A percentile compares a stretch with the other conserved stretches of the same genome.
Conservation (phyloP, 2,329 filamentous ascomycete genomes). For the Thielaviopsis populi region DNA sequence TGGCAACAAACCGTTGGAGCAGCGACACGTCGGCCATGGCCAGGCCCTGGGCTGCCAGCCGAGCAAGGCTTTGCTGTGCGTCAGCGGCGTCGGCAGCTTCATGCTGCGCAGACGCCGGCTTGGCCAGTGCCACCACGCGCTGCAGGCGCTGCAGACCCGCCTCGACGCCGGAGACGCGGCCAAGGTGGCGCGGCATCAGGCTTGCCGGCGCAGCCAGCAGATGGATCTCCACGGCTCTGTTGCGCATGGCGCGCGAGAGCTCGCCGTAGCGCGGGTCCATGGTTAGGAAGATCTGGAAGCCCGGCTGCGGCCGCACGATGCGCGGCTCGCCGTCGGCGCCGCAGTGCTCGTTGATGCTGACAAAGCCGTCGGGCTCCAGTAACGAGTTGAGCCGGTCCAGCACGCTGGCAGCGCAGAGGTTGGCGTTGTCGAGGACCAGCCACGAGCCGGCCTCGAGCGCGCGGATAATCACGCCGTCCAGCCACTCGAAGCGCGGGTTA, state of each 20-base stretch:
- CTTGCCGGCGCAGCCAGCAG: constrained; percentile 36
- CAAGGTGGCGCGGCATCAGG: constrained; percentile 22
- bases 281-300: constrained; percentile 86
- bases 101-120: neutral
- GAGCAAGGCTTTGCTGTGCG: constrained; percentile 1
- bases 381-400: constrained; percentile 88
- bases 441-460: constrained; percentile 76
- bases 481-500: constrained; percentile 83
- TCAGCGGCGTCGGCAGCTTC: neutral
- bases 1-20: constrained; percentile 16
- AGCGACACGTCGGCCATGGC: constrained; percentile 16
- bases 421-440: constrained; percentile 93
- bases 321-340: constrained; percentile 66
- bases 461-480: constrained; percentile 81
- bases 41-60: constrained; percentile 15
- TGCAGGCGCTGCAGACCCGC: constrained; percentile 35
- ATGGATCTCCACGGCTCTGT: constrained; percentile 81
- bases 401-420: constrained; percentile 88
- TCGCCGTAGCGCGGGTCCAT: constrained; percentile 88
- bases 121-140: constrained; percentile 17
- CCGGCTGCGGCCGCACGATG: constrained; percentile 63
- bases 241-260: constrained; percentile 89
- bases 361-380: constrained; percentile 72
- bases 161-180: constrained; percentile 34
- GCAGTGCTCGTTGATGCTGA: constrained; percentile 89